Conservation (phyloP, 352 stramenopile genomes). For the Thalassiosira sp. region DNA sequence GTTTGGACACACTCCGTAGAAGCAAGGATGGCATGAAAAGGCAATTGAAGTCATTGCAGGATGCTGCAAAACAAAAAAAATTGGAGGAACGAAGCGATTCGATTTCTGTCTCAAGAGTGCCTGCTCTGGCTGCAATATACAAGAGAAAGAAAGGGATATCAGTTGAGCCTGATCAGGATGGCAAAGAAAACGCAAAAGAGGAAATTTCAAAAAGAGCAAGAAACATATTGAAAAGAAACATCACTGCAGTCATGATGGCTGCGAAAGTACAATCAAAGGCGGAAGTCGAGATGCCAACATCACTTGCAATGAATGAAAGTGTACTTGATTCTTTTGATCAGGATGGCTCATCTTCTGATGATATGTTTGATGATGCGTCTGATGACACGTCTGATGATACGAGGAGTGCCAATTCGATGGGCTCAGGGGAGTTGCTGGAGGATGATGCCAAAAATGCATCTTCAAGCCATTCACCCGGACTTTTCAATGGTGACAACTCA, state of each 20-base stretch:
- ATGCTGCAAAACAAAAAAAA: conserved; percentile 47
- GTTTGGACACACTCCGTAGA: conserved; percentile 51
- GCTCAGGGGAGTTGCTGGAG: neutral
- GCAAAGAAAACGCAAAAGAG: conserved; percentile 14
- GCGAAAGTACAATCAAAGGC: conserved; percentile 11
- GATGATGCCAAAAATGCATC: conserved; percentile 4
- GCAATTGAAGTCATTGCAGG: conserved; percentile 50
- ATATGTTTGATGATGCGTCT: no score
- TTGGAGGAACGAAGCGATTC: conserved; percentile 37
- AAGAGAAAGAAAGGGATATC: conserved; percentile 39
- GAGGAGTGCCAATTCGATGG: neutral
- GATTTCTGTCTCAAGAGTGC: conserved; percentile 21
- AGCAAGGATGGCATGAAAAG: conserved; percentile 50
- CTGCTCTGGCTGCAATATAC: conserved; percentile 43
- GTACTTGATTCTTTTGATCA: neutral
- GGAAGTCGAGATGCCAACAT: neutral
- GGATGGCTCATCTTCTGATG: conserved; percentile 5
- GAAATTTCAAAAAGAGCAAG: conserved; percentile 18
- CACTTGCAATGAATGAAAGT: no score
- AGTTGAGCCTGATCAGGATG: conserved; percentile 9
- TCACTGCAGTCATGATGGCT: conserved; percentile 8
- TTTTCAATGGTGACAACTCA: neutral
- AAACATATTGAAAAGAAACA: conserved; percentile 16
- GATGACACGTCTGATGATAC: conserved; percentile 4
- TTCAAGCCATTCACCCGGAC: neutral